These are phyloP conservation scores for Apiotrichum brassicae DNA, from an alignment of 1,284 basidiomycete species.

Conservation along the genomic window DNA sequence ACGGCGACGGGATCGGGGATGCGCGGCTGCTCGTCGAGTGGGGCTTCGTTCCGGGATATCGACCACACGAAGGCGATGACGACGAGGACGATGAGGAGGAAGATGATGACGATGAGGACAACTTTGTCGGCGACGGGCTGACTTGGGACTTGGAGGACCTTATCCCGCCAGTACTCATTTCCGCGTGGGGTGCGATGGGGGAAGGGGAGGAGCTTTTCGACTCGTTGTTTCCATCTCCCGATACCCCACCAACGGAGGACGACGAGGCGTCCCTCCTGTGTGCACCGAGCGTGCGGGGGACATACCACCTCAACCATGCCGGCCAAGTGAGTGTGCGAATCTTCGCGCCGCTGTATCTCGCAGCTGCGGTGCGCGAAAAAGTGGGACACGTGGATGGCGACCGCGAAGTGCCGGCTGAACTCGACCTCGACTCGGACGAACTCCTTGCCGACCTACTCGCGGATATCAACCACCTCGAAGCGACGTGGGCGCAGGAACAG, in stretches of 20 bases:
- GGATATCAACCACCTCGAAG: constrained; percentile 7
- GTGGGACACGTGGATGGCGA: neutral
- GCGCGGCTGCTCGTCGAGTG: constrained; percentile 65
- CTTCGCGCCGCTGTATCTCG: constrained; percentile 15
- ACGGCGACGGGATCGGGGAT: constrained; percentile 65
- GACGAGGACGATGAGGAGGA: neutral
- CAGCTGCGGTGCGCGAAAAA: neutral
- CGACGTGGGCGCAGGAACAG: constrained; percentile 3
- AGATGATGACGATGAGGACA: constrained; percentile 7
- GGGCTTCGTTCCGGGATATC: constrained; percentile 54
- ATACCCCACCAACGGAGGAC: neutral
- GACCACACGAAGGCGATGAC: neutral
- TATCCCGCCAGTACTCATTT: constrained; percentile 11
- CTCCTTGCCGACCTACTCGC: neutral
- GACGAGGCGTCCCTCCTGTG: constrained; percentile 10
- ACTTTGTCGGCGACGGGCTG: constrained; percentile 28
- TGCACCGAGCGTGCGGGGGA: neutral
- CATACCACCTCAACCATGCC: constrained; percentile 23
- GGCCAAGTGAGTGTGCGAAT: constrained; percentile 22
- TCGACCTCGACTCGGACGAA: neutral
- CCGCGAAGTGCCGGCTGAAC: neutral
- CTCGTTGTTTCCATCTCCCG: neutral
- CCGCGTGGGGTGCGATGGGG: constrained; percentile 9
- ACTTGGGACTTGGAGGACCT: constrained; percentile 27
- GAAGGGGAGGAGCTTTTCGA: neutral